These are phyloP conservation scores for Endothia cerciana DNA, from an alignment of 2,329 filamentous ascomycete genomes.

Conservation along the genomic window DNA sequence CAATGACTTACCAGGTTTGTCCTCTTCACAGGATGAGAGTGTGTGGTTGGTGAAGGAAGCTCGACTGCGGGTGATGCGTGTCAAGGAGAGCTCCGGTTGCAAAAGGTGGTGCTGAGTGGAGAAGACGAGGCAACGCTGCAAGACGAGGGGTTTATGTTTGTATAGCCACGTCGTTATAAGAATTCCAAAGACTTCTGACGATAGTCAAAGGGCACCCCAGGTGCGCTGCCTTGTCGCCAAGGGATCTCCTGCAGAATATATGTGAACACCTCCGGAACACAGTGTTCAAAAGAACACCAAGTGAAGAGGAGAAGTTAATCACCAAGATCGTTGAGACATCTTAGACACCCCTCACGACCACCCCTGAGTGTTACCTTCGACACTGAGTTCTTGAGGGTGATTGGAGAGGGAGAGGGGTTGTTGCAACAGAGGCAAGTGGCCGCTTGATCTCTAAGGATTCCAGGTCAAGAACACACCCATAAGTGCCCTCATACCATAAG, in stretches of 20 bases:
- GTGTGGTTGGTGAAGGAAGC: not conserved
- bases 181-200: too few species aligned
- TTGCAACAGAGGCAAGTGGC: not conserved
- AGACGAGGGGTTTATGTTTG: not conserved
- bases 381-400: not conserved
- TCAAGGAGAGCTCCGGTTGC: not conserved
- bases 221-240: not conserved
- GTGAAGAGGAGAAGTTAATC: not conserved
- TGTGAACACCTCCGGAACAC: not conserved
- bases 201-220: too few species aligned
- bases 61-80: not conserved
- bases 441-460: not conserved
- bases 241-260: not conserved
- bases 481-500: not conserved
- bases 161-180: too few species aligned
- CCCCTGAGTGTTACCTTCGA: not conserved
- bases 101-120: not conserved
- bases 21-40: not conserved
- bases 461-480: not conserved
- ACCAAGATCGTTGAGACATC: not conserved
- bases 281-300: not conserved
- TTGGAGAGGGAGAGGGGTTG: not conserved
- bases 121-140: not conserved
- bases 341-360: not conserved
- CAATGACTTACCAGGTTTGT: slow-evolving; percentile 1